Base-by-base conservation (phyloP, 106 monocot genomes). In the Allium sativum region DNA sequence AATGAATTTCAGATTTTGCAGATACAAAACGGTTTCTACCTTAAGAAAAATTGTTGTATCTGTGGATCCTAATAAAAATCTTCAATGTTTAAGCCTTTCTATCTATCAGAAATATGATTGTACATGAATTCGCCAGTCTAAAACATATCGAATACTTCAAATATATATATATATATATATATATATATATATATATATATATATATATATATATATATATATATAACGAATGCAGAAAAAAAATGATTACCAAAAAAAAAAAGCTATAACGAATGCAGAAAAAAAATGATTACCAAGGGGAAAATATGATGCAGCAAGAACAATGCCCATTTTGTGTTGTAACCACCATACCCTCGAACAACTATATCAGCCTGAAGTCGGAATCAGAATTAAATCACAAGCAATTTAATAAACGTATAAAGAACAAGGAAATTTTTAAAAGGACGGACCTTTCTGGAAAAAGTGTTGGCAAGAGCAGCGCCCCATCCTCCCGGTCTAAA, bases 281-380 rank as follows among this genome's bases (percentile, higher is more conserved):
- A 41, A 41, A 10, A 6, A 20, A 59, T 42, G n/a, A 76, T 78
- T 83, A 95, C 94, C 64, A 67, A 57, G 31, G 86, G 82, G 68
- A 96, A 96, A 15, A 96, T 45, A 43, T 79, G 79, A 72, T 76
- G 44, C 19, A 98, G 84, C 70, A 98, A 73, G 65, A 87, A 75
- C 59, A 88, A 58, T 47, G 91, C 91, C 96, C 86, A 88, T 45
- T 72, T 91, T 42, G 96, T 88, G 80, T 82, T 98, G 65, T 98
- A 98, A 60, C 96, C 96, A 61, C 90, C 96, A 67, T 88, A 98
- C 9, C 96, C 96, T 76, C 96, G 84, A 21, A 80, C 78, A 64
- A 92, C 40, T 66, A 98, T 48, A 75, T 98, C 96, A 57, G 91
- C 91, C 96, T 98, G 79, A 53, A 54, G 75, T 18, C 31, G 14